These are phyloP conservation scores for Pholiota microspora DNA, from an alignment of 768 basidiomycete species.

Conservation along the genomic window DNA sequence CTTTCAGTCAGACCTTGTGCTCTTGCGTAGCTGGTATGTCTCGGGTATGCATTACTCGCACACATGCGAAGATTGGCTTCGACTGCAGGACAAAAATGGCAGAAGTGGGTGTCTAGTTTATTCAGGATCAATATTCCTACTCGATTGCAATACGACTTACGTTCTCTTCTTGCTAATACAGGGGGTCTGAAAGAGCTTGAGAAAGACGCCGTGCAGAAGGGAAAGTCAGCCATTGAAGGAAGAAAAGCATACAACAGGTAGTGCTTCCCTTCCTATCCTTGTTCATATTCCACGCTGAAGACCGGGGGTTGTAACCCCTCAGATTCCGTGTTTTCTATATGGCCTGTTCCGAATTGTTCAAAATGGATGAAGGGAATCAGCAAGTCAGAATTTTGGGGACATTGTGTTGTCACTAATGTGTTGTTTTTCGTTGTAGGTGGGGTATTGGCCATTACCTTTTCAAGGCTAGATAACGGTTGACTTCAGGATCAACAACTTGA, in stretches of 20 bases:
- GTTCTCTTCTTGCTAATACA: conserved; percentile 6
- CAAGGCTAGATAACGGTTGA: conserved; percentile 28
- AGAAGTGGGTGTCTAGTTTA: conserved; percentile 28
- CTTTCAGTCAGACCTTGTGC: conserved; percentile 62
- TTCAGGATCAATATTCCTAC: neutral
- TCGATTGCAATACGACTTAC: neutral
- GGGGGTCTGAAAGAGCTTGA: conserved; percentile 48
- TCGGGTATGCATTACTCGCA: conserved; percentile 63
- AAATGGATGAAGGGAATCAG: conserved; percentile 57
- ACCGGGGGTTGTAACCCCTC: no score
- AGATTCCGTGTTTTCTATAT: conserved; percentile 73
- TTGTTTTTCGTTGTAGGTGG: conserved; percentile 35
- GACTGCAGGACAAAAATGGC: conserved; percentile 51
- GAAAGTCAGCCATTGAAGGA: conserved; percentile 45
- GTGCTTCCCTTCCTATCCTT: neutral
- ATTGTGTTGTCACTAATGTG: no score
- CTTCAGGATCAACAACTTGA: no score
- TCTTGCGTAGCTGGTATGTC: conserved; percentile 60
- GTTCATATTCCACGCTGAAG: no score
- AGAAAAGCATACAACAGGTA: conserved; percentile 58
- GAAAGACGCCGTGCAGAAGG: conserved; percentile 45
- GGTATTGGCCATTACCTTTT: conserved; percentile 58
- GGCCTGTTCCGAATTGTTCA: conserved; percentile 70
- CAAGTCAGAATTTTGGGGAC: conserved; percentile 45
- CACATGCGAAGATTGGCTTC: conserved; percentile 66